A percentile compares a stretch with the other conserved stretches of the same genome.
Evolutionary conservation across 2,329 filamentous ascomycete genomes (phyloP).

Genomic region (Gaeumannomyces sp.): DNA sequence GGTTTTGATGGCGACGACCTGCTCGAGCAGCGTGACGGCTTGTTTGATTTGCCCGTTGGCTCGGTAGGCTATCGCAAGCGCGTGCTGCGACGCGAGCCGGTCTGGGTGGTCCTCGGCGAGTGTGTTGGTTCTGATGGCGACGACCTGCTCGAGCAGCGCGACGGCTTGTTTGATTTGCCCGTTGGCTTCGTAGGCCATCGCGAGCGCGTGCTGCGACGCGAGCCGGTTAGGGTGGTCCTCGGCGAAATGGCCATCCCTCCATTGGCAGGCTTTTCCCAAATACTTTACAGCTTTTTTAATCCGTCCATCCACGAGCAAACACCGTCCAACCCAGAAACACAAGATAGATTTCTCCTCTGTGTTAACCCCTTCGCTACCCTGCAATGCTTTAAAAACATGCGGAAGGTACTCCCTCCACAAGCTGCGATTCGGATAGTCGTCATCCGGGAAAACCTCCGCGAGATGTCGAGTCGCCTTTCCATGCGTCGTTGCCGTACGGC

Average conservation of each 20-base stretch:
- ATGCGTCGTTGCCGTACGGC: constrained; percentile 1
- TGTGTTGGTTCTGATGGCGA: too few relatives aligned
- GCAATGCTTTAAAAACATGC: constrained; percentile 21
- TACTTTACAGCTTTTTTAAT: constrained; percentile 13
- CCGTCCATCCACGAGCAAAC: constrained; percentile 18
- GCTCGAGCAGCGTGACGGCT: too few relatives aligned
- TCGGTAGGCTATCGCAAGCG: too few relatives aligned
- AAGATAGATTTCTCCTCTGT: constrained; percentile 17
- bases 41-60: too few relatives aligned
- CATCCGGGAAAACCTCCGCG: constrained; percentile 11
- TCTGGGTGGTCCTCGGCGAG: too few relatives aligned
- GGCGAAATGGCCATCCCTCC: constrained; percentile 6
- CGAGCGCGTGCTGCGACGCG: too few relatives aligned
- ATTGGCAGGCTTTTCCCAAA: constrained; percentile 11
- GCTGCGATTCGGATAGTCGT: constrained; percentile 13
- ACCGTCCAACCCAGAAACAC: constrained; percentile 16
- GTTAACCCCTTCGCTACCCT: constrained; percentile 14
- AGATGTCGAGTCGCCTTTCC: constrained; percentile 14
- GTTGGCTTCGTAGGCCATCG: too few relatives aligned
- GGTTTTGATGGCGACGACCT: too few relatives aligned
- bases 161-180: too few relatives aligned
- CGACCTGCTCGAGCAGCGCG: too few relatives aligned
- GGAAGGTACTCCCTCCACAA: constrained; percentile 22
- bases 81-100: too few relatives aligned
- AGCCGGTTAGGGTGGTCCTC: constrained; percentile 11